Evolutionary conservation across 148 eudicot genomes (phyloP).

Genomic region (Gaultheria prostrata): DNA sequence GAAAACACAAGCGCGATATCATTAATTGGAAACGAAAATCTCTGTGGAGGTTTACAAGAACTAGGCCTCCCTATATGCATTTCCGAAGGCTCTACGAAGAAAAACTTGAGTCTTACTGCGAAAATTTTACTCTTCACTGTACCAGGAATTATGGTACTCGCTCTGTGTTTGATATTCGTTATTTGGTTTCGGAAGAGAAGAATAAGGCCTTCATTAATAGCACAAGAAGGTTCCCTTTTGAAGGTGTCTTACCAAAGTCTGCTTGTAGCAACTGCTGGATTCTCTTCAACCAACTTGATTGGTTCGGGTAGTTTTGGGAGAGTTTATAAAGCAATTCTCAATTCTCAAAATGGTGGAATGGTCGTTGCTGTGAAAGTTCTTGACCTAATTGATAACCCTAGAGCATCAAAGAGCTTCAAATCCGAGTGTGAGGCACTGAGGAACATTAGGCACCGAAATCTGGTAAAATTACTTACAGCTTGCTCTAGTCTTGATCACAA

Average conservation of each 20-base stretch:
- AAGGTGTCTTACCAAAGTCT: constrained; percentile 17
- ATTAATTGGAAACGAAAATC: constrained; percentile 28
- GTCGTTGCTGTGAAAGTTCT: constrained; percentile 18
- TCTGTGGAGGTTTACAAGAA: constrained; percentile 37
- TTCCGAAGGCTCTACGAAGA: background rate
- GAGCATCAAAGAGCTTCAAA: constrained; percentile 17
- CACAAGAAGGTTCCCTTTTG: background rate
- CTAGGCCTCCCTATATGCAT: constrained; percentile 27
- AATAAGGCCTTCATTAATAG: background rate
- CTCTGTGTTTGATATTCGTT: background rate
- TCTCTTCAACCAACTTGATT: constrained; percentile 9
- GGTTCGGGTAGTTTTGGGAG: constrained; percentile 14
- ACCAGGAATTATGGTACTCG: background rate
- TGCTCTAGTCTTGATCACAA: constrained; percentile 15
- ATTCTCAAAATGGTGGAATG: background rate
- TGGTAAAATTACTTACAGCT: constrained; percentile 5
- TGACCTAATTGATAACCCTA: background rate
- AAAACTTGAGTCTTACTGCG: background rate
- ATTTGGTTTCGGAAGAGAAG: background rate
- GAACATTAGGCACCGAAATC: constrained; percentile 18
- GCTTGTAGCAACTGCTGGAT: constrained; percentile 9
- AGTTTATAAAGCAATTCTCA: constrained; percentile 9
- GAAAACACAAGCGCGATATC: constrained; percentile 20
- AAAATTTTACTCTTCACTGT: background rate
- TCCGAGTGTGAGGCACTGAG: constrained; percentile 20